Evolutionary conservation across 768 basidiomycete species (phyloP), one percentile per base, ranked within the genome.

Genomic region (Sporobolomyces roseus): DNA sequence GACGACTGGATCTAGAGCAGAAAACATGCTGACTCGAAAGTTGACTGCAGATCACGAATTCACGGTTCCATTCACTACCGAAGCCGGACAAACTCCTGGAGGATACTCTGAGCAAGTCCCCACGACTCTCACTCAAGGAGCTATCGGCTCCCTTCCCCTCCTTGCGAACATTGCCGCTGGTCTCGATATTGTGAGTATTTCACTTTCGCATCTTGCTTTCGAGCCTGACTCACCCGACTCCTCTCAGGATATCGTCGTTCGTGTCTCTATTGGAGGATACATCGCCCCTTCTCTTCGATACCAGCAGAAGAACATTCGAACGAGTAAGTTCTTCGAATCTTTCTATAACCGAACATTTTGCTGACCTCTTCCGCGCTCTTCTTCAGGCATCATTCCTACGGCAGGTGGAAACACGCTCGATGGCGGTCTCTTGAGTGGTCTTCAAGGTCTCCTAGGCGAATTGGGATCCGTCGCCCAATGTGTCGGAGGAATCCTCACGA

Each of bases 1-100:
- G n/a, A n/a, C n/a, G n/a, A n/a, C n/a, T n/a, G n/a, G n/a, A n/a
- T n/a, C n/a, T n/a, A n/a, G n/a, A n/a, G n/a, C n/a, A n/a, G n/a
- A n/a, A n/a, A n/a, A n/a, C n/a, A n/a, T n/a, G n/a, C n/a, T n/a
- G n/a, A n/a, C n/a, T n/a, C n/a, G n/a, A n/a, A n/a, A n/a, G n/a
- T n/a, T n/a, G n/a, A n/a, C n/a, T n/a, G n/a, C n/a, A n/a, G n/a
- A 81, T 41, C 77, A 79, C 46, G 79, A 76, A 67, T 88, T 87
- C 65, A 78, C 84, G 32, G 78, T 87, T 13, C 85, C 86, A 0
- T 80, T 86, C 21, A 41, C 51, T 21, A 55, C 66, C 23, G 30
- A 17, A n/a, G 4, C 36, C 49, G 58, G 81, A 79, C 50, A 79
- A 85, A 85, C 83, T 5, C 72, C 78, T 19, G 82, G 82, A 25